Base-by-base conservation (phyloP, 2,329 filamentous ascomycete species). In the Cladosporium cucumerinum region DNA sequence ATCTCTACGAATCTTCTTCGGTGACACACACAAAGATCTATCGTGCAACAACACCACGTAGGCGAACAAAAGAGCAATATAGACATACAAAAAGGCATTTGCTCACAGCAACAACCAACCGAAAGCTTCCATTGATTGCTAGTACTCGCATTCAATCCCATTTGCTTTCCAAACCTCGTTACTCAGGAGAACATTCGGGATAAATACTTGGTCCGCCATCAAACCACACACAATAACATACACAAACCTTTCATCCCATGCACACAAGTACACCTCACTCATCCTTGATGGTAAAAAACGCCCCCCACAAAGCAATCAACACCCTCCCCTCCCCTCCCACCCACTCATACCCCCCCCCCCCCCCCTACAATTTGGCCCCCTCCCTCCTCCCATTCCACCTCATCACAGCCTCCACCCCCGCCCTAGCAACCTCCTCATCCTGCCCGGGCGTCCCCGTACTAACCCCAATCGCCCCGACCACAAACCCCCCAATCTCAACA, bases 391-490 rank as follows among this genome's bases (percentile, higher is more conserved):
- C 74, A 34, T 76, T 67, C 68, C 73, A 74, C 65, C 67, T 71
- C 61, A 75, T 70, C 21, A 85, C 72, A 32, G 82, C 84, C 66
- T 84, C 81, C 18, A 84, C 80, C 1, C 83, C 84, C 4, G 79
- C 82, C 70, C 75, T 77, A 59, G 83, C 82, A 69, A 84, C 81
- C 71, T 84, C 80, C 63, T 81, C 79, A 74, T 86, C 84, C 72
- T 86, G 82, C 61, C 77, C 77, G 57, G 84, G 84, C 61, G 81
- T 83, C 25, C 84, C 84, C 12, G 83, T 85, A 69, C 80, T 83
- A 64, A 83, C 84, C 0, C 84, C 84, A 65, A 86, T 78, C 2
- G 82, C 84, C 0, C 84, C 84, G 1, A 86, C 77, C 5, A 85
- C 80, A 39, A 77, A 74, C 2, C 83, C 83, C 59, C 81, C 78